Conservation (phyloP, 306 rosid genomes). For the Medicago arabica region DNA sequence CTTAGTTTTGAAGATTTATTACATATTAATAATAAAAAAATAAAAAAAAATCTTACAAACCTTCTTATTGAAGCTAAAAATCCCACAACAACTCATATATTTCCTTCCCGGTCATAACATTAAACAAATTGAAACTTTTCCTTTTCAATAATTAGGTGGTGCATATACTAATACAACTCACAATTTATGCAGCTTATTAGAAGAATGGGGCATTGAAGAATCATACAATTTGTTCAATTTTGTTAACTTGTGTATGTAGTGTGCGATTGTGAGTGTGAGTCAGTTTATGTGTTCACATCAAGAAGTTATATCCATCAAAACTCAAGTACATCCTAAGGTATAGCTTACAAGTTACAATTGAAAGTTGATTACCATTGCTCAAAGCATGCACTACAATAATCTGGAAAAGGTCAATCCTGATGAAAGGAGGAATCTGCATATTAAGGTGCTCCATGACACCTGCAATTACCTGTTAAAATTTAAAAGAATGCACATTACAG, state of each 20-base stretch:
- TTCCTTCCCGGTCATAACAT: conserved; percentile 10
- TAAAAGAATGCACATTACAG: conserved; percentile 36
- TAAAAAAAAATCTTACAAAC: not conserved
- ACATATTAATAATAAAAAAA: not conserved
- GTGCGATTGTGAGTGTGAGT: not conserved
- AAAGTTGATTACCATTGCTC: conserved; percentile 70
- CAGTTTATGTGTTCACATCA: not conserved
- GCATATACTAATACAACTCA: conserved; percentile 20
- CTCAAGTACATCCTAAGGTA: conserved; percentile 4
- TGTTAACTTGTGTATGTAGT: not conserved
- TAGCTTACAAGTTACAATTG: conserved; percentile 33
- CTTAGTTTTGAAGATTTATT: too few species aligned
- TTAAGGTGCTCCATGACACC: conserved; percentile 80
- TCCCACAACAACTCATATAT: conserved; percentile 38
- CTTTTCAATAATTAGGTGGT: conserved; percentile 22
- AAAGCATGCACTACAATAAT: conserved; percentile 72
- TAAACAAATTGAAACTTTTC: conserved; percentile 19
- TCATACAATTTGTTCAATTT: not conserved
- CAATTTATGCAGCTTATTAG: not conserved
- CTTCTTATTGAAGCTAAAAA: conserved; percentile 16
- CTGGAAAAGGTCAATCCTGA: conserved; percentile 93
- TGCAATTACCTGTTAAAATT: conserved; percentile 75
- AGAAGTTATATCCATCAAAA: conserved; percentile 18
- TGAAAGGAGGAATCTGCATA: conserved; percentile 83
- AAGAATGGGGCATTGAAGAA: not conserved